Conservation (phyloP, 768 basidiomycete genomes). For the Auriscalpium microsporum region DNA sequence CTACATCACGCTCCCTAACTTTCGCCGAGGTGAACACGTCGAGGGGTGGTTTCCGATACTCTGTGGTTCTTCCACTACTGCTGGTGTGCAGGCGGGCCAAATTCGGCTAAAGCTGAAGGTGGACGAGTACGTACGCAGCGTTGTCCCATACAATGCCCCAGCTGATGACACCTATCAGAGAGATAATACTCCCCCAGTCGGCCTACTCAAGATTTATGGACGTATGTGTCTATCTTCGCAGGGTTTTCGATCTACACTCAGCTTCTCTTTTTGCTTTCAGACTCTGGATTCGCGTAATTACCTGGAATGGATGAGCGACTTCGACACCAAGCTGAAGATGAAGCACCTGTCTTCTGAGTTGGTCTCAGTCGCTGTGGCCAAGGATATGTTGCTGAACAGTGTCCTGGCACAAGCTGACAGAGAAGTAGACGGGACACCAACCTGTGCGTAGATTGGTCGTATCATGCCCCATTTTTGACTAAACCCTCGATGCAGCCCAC, state of each 20-base stretch:
- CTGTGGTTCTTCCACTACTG: conserved; percentile 36
- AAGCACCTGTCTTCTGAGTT: conserved; percentile 55
- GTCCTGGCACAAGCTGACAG: conserved; percentile 60
- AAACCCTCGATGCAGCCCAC: conserved; percentile 41
- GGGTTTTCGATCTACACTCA: conserved; percentile 1
- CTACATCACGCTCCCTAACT: conserved; percentile 57
- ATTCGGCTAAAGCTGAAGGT: conserved; percentile 64
- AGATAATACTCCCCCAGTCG: conserved; percentile 65
- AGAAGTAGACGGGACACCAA: conserved; percentile 62
- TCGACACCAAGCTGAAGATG: conserved; percentile 58
- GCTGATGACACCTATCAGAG: conserved; percentile 34
- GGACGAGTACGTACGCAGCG: conserved; percentile 50
- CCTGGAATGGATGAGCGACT: conserved; percentile 67
- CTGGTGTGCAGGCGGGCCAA: conserved; percentile 63
- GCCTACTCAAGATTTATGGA: conserved; percentile 54
- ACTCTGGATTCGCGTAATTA: conserved; percentile 52
- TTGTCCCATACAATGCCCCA: conserved; percentile 4
- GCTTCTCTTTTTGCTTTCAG: conserved; percentile 22
- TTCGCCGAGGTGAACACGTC: conserved; percentile 61
- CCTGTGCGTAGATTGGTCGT: conserved; percentile 38
- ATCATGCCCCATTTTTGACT: background rate
- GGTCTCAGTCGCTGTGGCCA: conserved; percentile 63
- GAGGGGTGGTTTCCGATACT: conserved; percentile 85
- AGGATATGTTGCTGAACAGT: conserved; percentile 54
- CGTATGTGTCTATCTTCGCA: conserved; percentile 29